phyloP scores from a whole-genome alignment of 805 yeast species.

The Wickerhamomyces sydowiorum region DNA sequence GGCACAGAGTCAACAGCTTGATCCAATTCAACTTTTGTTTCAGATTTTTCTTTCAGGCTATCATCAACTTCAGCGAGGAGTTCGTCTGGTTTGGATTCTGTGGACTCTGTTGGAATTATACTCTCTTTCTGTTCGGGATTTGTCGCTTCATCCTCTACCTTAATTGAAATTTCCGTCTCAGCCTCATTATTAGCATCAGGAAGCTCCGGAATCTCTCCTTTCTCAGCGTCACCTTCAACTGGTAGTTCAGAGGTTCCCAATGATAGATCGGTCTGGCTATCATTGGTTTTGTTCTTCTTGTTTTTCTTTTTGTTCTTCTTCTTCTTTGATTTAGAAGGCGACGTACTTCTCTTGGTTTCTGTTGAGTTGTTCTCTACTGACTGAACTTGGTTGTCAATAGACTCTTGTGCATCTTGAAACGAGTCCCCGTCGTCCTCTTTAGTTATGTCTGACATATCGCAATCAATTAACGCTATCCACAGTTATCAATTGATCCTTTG shows the following conservation, averaged over 20 bases:
- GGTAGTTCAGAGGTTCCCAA: constrained; percentile 2
- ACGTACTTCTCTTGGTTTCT: neutral
- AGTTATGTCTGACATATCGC: constrained; percentile 2
- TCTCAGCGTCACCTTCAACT: neutral
- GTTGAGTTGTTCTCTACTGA: neutral
- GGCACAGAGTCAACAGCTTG: neutral
- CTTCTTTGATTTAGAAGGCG: constrained; percentile 6
- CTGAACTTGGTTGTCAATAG: neutral
- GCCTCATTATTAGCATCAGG: neutral
- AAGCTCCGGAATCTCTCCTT: neutral
- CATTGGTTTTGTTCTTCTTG: constrained; percentile 4
- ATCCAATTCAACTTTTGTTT: neutral
- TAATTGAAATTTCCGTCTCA: neutral
- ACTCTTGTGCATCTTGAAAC: constrained; percentile 15
- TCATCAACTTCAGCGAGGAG: neutral
- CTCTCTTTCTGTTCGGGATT: no score
- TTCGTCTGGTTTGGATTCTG: neutral
- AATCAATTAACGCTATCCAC: no score
- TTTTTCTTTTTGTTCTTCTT: constrained; percentile 11
- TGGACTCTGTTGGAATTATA: neutral
- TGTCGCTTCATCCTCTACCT: neutral
- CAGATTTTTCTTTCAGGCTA: neutral
- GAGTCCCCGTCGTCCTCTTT: constrained; percentile 5
- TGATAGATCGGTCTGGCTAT: constrained; percentile 3
- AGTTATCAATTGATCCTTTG: no score